Percentiles rank a stretch among this genome's conserved stretches.
phyloP scores from a whole-genome alignment of 2,329 filamentous ascomycete species.

The Pseudogymnoascus sp. region DNA sequence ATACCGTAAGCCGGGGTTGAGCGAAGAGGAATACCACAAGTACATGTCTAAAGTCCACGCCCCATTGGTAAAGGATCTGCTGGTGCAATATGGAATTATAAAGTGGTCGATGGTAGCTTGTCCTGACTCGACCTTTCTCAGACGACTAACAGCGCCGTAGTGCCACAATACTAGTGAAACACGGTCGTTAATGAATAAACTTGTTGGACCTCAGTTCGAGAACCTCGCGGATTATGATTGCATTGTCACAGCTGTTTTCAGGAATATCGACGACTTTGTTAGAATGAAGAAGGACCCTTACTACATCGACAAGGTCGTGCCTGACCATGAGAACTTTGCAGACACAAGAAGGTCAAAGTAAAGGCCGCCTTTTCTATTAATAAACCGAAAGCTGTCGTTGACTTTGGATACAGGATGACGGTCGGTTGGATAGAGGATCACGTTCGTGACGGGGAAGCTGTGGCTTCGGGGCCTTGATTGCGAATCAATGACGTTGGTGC shows the following conservation, averaged over 20 bases:
- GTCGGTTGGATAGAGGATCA: slow-evolving; percentile 1
- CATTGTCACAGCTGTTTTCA: background rate
- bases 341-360: background rate
- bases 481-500: background rate
- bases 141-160: background rate
- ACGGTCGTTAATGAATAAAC: background rate
- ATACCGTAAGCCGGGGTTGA: background rate
- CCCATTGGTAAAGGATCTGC: background rate
- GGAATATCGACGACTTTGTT: background rate
- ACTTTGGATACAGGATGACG: background rate
- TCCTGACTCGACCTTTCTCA: background rate
- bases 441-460: background rate
- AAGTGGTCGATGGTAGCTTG: background rate
- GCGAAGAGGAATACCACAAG: background rate
- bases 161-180: background rate
- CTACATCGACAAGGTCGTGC: background rate
- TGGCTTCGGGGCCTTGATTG: background rate
- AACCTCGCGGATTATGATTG: background rate
- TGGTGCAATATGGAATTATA: background rate
- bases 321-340: background rate
- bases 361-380: background rate
- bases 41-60: background rate
- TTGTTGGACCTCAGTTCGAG: background rate
- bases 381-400: background rate
- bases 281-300: background rate